Conservation (phyloP, 495 filamentous ascomycete genomes). For the Usnea hakonensis region DNA sequence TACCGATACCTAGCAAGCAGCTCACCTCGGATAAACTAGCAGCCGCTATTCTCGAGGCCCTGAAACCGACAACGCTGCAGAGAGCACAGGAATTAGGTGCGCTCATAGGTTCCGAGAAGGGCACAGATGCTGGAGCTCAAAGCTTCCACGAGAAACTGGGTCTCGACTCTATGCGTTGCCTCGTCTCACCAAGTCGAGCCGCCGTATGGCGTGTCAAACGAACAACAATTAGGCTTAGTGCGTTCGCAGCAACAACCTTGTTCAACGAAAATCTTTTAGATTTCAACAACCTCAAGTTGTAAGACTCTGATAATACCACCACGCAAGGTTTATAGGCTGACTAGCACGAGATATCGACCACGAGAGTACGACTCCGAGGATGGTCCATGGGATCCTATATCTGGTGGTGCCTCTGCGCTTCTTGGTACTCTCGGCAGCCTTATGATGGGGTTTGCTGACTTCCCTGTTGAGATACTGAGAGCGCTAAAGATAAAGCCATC, state of each 20-base stretch:
- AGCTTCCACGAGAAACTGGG: slow-evolving; percentile 64
- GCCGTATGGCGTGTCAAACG: slow-evolving; percentile 66
- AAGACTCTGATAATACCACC: slow-evolving; percentile 22
- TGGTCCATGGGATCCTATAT: slow-evolving; percentile 63
- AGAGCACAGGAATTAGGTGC: slow-evolving; percentile 52
- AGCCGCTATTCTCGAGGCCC: slow-evolving; percentile 49
- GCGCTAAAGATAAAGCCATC: slow-evolving; percentile 41
- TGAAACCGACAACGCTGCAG: slow-evolving; percentile 47
- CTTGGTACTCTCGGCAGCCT: slow-evolving; percentile 68
- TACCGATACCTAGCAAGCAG: slow-evolving; percentile 61
- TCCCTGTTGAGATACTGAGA: slow-evolving; percentile 61
- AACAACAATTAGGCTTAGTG: slow-evolving; percentile 54
- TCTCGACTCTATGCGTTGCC: slow-evolving; percentile 53
- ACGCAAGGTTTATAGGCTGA: slow-evolving; percentile 18
- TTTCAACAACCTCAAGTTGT: slow-evolving; percentile 63
- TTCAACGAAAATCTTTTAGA: slow-evolving; percentile 53
- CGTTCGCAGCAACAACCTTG: slow-evolving; percentile 59
- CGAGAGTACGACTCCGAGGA: slow-evolving; percentile 65
- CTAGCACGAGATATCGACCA: slow-evolving; percentile 47
- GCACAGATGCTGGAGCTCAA: slow-evolving; percentile 53
- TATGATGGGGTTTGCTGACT: slow-evolving; percentile 72
- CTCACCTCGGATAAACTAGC: slow-evolving; percentile 57
- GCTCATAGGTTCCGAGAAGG: slow-evolving; percentile 57
- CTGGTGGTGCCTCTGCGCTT: slow-evolving; percentile 63
- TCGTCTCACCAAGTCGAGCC: slow-evolving; percentile 52